Evolutionary conservation across 1,139 yeast genomes (phyloP).

Genomic region (Suhomyces taliae): DNA sequence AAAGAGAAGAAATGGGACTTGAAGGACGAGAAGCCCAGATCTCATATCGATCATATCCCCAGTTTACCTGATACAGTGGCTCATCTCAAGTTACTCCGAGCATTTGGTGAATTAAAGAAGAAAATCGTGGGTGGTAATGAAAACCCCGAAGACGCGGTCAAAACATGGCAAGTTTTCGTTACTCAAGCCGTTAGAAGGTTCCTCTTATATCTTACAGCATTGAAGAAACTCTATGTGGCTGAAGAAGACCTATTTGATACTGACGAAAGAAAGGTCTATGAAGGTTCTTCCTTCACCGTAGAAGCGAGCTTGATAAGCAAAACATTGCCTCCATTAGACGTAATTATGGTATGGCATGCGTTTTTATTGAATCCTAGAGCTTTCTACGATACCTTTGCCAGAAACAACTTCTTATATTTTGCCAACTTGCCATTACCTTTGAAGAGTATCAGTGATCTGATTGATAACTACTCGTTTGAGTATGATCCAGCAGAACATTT

Average conservation of each 20-base stretch:
- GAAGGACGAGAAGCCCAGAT: not conserved
- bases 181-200: constrained; percentile 33
- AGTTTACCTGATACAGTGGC: constrained; percentile 18
- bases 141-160: constrained; percentile 1
- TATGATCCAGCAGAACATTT: constrained; percentile 17
- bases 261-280: not conserved
- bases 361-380: constrained; percentile 29
- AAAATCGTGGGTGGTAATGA: constrained; percentile 15
- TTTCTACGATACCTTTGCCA: constrained; percentile 28
- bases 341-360: constrained; percentile 44
- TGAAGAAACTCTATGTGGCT: constrained; percentile 6
- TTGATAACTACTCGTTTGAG: constrained; percentile 21
- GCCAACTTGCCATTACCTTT: constrained; percentile 30
- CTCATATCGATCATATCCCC: constrained; percentile 8
- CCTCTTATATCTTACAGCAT: constrained; percentile 25
- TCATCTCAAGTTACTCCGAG: constrained; percentile 33
- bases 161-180: constrained; percentile 30
- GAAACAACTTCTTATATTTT: constrained; percentile 24
- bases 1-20: not conserved
- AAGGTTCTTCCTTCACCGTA: not conserved
- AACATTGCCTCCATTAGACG: constrained; percentile 35
- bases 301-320: not conserved
- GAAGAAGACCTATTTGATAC: not conserved
- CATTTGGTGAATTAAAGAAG: constrained; percentile 26
- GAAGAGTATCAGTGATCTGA: constrained; percentile 18